phyloP scores from a whole-genome alignment of 352 stramenopile genomes.

The Phytopythium aichiense region DNA sequence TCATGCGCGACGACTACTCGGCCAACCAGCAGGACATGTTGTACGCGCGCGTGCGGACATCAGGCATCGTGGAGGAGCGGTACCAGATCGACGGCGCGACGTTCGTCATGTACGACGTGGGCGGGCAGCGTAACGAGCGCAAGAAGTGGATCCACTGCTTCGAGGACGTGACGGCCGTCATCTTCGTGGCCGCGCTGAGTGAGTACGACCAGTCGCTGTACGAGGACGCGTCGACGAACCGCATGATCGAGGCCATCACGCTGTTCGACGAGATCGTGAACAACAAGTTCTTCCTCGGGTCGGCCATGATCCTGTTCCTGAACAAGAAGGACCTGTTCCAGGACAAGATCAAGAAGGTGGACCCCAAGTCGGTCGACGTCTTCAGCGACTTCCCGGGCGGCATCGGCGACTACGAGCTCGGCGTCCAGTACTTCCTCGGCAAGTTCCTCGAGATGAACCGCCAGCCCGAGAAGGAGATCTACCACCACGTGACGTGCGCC shows the following conservation, averaged over 20 bases:
- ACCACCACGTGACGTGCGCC: conserved; percentile 94
- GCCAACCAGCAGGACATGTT: conserved; percentile 95
- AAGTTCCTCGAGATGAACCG: conserved; percentile 96
- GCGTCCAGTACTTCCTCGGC: conserved; percentile 87
- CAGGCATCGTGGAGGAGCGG: conserved; percentile 93
- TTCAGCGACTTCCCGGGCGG: conserved; percentile 91
- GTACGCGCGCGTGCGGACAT: conserved; percentile 93
- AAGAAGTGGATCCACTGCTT: conserved; percentile 99
- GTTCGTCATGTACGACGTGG: conserved; percentile 97
- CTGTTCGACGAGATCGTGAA: conserved; percentile 96
- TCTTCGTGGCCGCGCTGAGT: conserved; percentile 95
- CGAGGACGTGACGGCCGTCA: conserved; percentile 95
- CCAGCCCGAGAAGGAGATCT: conserved; percentile 91
- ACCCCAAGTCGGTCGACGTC: conserved; percentile 88
- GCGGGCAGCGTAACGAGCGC: conserved; percentile 94
- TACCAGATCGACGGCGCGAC: conserved; percentile 94
- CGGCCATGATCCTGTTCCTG: conserved; percentile 95
- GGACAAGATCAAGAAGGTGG: conserved; percentile 94
- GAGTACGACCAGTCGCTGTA: conserved; percentile 95
- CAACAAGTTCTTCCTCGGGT: conserved; percentile 92
- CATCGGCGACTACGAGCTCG: conserved; percentile 81
- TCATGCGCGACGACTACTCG: conserved; percentile 92
- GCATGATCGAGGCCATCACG: conserved; percentile 94
- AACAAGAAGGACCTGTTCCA: conserved; percentile 98
- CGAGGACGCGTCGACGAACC: conserved; percentile 92